phyloP scores from a whole-genome alignment of 192 early-diverging fungal genomes.

The Mortierella antarctica region DNA sequence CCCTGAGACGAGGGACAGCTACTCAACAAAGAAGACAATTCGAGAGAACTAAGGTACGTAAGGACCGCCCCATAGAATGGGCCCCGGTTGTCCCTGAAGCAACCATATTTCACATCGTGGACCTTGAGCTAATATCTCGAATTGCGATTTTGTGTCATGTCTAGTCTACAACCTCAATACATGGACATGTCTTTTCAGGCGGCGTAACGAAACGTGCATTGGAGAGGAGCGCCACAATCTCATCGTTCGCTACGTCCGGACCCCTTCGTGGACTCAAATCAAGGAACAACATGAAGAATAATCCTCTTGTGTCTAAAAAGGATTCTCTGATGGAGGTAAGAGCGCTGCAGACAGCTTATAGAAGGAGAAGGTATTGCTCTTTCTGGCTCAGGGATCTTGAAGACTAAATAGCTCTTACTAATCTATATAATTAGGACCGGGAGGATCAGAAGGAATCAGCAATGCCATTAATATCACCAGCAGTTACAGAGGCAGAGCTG shows the following conservation, averaged over 20 bases:
- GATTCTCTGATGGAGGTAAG: not conserved
- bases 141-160: not conserved
- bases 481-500: slow-evolving; percentile 16
- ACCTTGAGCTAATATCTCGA: too few relatives aligned
- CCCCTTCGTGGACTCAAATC: not conserved
- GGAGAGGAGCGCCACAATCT: slow-evolving; percentile 5
- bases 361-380: too few relatives aligned
- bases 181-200: not conserved
- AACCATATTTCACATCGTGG: too few relatives aligned
- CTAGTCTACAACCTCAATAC: slow-evolving; percentile 19
- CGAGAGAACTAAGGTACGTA: slow-evolving; percentile 20
- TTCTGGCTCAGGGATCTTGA: too few relatives aligned
- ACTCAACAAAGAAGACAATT: not conserved
- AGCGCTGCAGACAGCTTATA: too few relatives aligned
- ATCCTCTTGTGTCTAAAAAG: not conserved
- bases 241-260: not conserved
- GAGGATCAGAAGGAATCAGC: not conserved
- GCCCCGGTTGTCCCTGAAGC: not conserved
- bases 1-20: slow-evolving; percentile 9
- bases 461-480: not conserved
- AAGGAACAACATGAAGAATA: not conserved
- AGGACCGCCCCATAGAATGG: not conserved
- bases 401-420: not conserved
- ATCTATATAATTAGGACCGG: slow-evolving; percentile 5
- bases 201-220: slow-evolving; percentile 13